phyloP scores from a whole-genome alignment of 176 grass and related monocot genomes.

The Panicum miliaceum region DNA sequence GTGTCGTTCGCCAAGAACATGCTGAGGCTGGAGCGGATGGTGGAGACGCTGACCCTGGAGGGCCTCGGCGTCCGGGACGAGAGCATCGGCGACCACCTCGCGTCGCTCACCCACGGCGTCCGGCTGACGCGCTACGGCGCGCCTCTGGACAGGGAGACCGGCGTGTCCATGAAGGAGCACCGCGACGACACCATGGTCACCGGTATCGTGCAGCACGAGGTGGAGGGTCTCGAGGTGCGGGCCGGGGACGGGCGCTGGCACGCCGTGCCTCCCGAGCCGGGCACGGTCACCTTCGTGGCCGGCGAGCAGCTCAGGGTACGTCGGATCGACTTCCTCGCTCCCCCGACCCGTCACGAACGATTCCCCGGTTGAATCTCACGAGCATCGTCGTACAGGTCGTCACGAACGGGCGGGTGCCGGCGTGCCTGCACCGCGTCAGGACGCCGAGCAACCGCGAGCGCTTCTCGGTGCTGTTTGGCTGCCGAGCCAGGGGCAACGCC shows the following conservation, averaged over 20 bases:
- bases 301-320: constrained; percentile 31
- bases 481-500: not conserved
- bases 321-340: not conserved
- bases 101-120: not conserved
- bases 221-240: constrained; percentile 41
- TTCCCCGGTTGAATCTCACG: not conserved
- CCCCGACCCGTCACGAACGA: no score
- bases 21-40: constrained; percentile 19
- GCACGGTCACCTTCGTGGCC: constrained; percentile 14
- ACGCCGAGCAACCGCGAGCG: constrained; percentile 33
- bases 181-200: constrained; percentile 35
- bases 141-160: not conserved
- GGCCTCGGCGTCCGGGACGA: constrained; percentile 36
- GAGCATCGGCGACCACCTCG: not conserved
- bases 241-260: constrained; percentile 23
- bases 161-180: constrained; percentile 36
- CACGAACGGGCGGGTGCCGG: constrained; percentile 37
- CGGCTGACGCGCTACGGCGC: constrained; percentile 34
- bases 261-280: not conserved
- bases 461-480: constrained; percentile 6
- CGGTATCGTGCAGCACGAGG: constrained; percentile 42
- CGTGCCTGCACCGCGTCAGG: constrained; percentile 40
- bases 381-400: not conserved
- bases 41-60: constrained; percentile 43
- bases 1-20: constrained; percentile 23